Conservation (phyloP, 495 filamentous ascomycete species). For the Podospora tetraspora region DNA sequence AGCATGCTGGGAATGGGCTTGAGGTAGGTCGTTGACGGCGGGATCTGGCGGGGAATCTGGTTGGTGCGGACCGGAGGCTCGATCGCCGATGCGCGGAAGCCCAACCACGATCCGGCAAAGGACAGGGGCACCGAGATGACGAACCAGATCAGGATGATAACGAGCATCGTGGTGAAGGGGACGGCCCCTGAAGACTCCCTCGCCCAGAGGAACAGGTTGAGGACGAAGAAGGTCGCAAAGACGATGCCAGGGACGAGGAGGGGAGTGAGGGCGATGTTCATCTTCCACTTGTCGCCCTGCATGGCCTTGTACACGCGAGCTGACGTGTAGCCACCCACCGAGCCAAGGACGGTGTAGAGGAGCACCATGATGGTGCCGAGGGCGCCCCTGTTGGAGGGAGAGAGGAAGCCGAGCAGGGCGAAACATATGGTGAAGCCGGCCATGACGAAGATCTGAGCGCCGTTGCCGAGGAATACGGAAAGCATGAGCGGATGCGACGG, state of each 20-base stretch:
- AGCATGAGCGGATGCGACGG: conserved; percentile 78
- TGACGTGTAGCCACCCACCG: conserved; percentile 88
- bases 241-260: conserved; percentile 80
- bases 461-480: conserved; percentile 85
- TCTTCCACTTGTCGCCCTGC: conserved; percentile 87
- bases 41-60: conserved; percentile 96
- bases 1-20: conserved; percentile 81
- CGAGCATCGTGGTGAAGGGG: conserved; percentile 93
- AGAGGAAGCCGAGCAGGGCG: conserved; percentile 89
- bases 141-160: conserved; percentile 92
- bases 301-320: conserved; percentile 87
- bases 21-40: conserved; percentile 72
- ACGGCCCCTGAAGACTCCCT: conserved; percentile 87
- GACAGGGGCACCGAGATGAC: conserved; percentile 89
- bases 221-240: conserved; percentile 83
- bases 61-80: conserved; percentile 87
- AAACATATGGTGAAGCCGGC: conserved; percentile 89
- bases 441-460: conserved; percentile 96
- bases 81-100: conserved; percentile 62
- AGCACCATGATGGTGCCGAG: conserved; percentile 87
- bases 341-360: conserved; percentile 87
- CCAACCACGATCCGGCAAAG: conserved; percentile 86
- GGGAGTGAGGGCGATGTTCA: conserved; percentile 84
- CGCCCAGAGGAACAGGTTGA: conserved; percentile 94
- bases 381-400: conserved; percentile 89